Base-by-base conservation (phyloP, 441 rosid species). In the Erodium texanum region DNA sequence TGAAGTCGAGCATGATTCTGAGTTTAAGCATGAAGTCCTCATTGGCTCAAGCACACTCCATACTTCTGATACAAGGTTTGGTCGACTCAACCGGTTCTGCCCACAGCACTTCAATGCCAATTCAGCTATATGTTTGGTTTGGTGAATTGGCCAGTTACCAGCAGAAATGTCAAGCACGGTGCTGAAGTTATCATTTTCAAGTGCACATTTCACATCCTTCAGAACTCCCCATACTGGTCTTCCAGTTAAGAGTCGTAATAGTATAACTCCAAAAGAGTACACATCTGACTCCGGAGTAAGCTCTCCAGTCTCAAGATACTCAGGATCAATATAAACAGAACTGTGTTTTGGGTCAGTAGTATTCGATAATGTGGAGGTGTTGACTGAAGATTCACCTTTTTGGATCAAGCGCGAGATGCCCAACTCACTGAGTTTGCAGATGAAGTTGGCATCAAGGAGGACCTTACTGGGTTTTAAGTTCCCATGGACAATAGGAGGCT, bases 391-490 rank as follows among this genome's bases (percentile, higher is more conserved):
- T 72, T 74, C 80, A 59, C 72, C 74, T 15, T 61, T 77, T 1
- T 87, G 78, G 62, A 83, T 67, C 73, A 88, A 81, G 75, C 72
- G 80, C 68, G 71, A 82, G 67, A 87, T 75, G 70, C 96, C 97
- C 29, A 84, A 82, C 76, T 85, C 90, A 12, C 73, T 75, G 24
- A 90, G 79, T 78, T 89, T 90, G 81, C 87, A 72, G 36, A 83
- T 84, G 45, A 82, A 82, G 73, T 88, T 86, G 56, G 87, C 64
- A 78, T 89, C 95, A 20, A 91, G 86, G 68, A 93, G 95, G 71
- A 93, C 73, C 73, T 90, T 93, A 66, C 94, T 85, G 24, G 93
- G 87, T 75, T 85, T 91, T 73, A 93, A 79, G 74, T 85, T 86
- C 52, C 97, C 96, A 72, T 93, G 97, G 56, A 80, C 76, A 61